These are phyloP conservation scores for Leishmania arabica DNA, from an alignment of 208 protist genomes.

Conservation along the genomic window DNA sequence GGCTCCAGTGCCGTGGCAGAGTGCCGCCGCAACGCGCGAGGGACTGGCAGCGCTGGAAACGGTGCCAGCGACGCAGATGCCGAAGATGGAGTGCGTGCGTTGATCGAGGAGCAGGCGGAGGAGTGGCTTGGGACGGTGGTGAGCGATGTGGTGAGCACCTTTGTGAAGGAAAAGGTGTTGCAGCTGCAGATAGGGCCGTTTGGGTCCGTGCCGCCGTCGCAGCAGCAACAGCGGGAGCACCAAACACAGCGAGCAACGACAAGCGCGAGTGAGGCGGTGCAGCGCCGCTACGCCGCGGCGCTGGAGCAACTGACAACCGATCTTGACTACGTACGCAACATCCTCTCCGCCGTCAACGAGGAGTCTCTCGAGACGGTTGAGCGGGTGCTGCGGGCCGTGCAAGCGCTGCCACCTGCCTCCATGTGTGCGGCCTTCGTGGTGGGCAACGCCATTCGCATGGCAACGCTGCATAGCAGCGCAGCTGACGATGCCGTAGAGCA, in stretches of 20 bases:
- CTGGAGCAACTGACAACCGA: slow-evolving; percentile 70
- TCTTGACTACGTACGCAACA: slow-evolving; percentile 72
- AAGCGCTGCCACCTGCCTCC: slow-evolving; percentile 29
- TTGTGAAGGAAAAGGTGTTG: slow-evolving; percentile 62
- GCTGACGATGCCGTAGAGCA: neutral
- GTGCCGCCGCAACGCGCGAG: slow-evolving; percentile 4
- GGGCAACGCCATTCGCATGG: slow-evolving; percentile 14
- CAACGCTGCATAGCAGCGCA: neutral
- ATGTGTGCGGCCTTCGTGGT: slow-evolving; percentile 10
- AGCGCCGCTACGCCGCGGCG: slow-evolving; percentile 32
- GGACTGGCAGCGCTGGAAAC: neutral
- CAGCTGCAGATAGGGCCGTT: slow-evolving; percentile 44
- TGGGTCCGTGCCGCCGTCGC: neutral
- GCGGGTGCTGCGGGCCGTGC: slow-evolving; percentile 36
- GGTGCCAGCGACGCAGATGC: slow-evolving; percentile 10
- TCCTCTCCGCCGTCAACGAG: slow-evolving; percentile 80
- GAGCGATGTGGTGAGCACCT: slow-evolving; percentile 44
- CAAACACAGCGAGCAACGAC: neutral
- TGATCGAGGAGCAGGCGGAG: slow-evolving; percentile 63
- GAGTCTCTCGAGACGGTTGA: slow-evolving; percentile 61
- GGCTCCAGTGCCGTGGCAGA: slow-evolving; percentile 22
- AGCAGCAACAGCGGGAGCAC: neutral
- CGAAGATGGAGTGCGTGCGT: slow-evolving; percentile 34
- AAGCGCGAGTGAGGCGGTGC: neutral
- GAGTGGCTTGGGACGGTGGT: slow-evolving; percentile 73